Conservation (phyloP, 1,139 yeast genomes). For the Taphrina confusa region DNA sequence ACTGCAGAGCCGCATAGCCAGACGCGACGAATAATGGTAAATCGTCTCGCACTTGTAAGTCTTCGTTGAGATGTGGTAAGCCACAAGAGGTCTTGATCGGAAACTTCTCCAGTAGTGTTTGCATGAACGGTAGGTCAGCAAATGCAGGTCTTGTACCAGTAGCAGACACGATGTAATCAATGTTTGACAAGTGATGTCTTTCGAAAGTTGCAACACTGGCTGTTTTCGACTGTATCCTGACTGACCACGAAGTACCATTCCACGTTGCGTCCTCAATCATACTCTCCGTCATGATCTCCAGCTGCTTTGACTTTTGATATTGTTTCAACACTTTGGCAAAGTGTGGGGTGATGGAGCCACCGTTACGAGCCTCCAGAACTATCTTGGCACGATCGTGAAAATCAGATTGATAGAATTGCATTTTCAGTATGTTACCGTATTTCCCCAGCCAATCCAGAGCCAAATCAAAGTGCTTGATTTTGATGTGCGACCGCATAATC, state of each 20-base stretch:
- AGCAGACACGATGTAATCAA: conserved; percentile 53
- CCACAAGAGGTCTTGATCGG: conserved; percentile 50
- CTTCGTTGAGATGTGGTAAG: conserved; percentile 53
- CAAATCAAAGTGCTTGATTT: conserved; percentile 56
- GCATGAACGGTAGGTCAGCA: conserved; percentile 44
- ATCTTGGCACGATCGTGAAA: conserved; percentile 51
- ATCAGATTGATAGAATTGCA: conserved; percentile 52
- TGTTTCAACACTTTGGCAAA: conserved; percentile 48
- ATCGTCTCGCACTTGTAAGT: conserved; percentile 51
- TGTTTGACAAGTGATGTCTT: conserved; percentile 3
- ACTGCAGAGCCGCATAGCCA: conserved; percentile 52
- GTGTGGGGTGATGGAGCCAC: conserved; percentile 56
- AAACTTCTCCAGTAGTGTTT: conserved; percentile 45
- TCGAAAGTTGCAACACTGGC: conserved; percentile 39
- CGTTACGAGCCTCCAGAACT: conserved; percentile 53
- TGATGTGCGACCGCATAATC: conserved; percentile 51
- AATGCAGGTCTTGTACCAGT: conserved; percentile 51
- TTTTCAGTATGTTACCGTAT: conserved; percentile 50
- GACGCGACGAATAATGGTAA: conserved; percentile 53
- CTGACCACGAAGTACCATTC: neutral
- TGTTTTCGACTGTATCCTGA: neutral
- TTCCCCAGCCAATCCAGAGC: conserved; percentile 59
- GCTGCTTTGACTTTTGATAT: conserved; percentile 47
- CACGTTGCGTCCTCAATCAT: neutral
- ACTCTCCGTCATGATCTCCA: conserved; percentile 13